Conservation (phyloP, 148 eudicot genomes). For the Chenopodium suecicum region DNA sequence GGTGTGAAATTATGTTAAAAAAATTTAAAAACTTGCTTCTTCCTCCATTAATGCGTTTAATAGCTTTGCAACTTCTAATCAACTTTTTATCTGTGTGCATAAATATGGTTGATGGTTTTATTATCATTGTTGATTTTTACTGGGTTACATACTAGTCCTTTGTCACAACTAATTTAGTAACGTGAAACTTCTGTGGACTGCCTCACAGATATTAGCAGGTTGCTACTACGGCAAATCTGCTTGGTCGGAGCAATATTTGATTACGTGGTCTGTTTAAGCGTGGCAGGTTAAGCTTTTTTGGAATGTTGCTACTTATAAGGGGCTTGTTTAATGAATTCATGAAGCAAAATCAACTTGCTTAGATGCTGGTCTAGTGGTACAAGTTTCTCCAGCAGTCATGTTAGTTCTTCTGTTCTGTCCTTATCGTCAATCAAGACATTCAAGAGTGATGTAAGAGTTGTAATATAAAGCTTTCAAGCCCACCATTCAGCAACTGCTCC, state of each 20-base stretch:
- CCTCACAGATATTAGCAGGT: slow-evolving; percentile 51
- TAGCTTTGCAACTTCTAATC: too few relatives aligned
- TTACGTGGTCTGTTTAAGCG: slow-evolving; percentile 41
- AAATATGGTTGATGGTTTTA: too few relatives aligned
- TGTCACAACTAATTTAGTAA: neutral
- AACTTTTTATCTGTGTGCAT: too few relatives aligned
- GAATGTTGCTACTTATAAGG: slow-evolving; percentile 50
- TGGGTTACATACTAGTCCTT: too few relatives aligned
- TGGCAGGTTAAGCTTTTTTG: slow-evolving; percentile 50
- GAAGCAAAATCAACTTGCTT: slow-evolving; percentile 17
- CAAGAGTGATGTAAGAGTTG: slow-evolving; percentile 43
- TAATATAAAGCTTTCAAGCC: slow-evolving; percentile 34
- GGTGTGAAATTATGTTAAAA: slow-evolving; percentile 32
- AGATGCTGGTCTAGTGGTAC: slow-evolving; percentile 11
- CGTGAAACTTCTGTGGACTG: neutral
- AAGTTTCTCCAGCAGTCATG: slow-evolving; percentile 44
- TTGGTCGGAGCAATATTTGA: slow-evolving; percentile 42
- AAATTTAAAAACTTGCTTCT: neutral
- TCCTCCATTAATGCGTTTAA: too few relatives aligned
- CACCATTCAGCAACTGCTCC: slow-evolving; percentile 22
- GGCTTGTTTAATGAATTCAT: slow-evolving; percentile 45
- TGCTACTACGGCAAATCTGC: slow-evolving; percentile 41
- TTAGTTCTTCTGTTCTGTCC: slow-evolving; percentile 36
- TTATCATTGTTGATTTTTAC: too few relatives aligned
- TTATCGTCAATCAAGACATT: slow-evolving; percentile 36